These are phyloP conservation scores for Eragrostis tef DNA, from an alignment of 202 grass and related monocot genomes.

Conservation along the genomic window DNA sequence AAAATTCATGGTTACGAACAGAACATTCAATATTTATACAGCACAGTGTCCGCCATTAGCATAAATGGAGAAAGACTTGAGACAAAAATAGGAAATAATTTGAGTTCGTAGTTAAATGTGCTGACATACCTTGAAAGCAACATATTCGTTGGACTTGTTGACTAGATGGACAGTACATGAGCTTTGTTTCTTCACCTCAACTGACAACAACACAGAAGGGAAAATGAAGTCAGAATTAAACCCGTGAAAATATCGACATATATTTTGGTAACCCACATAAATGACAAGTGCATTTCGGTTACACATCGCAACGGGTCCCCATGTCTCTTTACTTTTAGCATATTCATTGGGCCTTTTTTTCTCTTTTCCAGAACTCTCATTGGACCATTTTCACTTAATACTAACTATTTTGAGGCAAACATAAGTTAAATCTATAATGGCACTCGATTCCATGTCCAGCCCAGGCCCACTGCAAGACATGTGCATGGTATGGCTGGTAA, in stretches of 20 bases:
- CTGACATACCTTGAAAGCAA: conserved; percentile 87
- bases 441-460: background rate
- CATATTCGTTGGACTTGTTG: conserved; percentile 83
- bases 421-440: conserved; percentile 13
- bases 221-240: too few relatives aligned
- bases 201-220: conserved; percentile 50
- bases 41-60: conserved; percentile 15
- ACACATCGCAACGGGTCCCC: background rate
- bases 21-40: background rate
- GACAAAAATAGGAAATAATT: conserved; percentile 29
- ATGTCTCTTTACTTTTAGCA: background rate
- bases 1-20: background rate
- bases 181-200: conserved; percentile 98
- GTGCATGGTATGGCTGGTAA: too few relatives aligned
- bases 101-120: background rate
- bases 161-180: conserved; percentile 75
- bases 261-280: too few relatives aligned
- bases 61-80: conserved; percentile 5
- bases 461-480: background rate
- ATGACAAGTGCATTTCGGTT: too few relatives aligned
- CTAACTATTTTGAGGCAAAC: conserved; percentile 3
- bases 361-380: background rate
- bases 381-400: background rate
- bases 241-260: too few relatives aligned
- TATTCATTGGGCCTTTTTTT: background rate